A percentile compares a stretch with the other conserved stretches of the same genome.
Conservation (phyloP, 441 rosid species). For the Oxalis stricta region DNA sequence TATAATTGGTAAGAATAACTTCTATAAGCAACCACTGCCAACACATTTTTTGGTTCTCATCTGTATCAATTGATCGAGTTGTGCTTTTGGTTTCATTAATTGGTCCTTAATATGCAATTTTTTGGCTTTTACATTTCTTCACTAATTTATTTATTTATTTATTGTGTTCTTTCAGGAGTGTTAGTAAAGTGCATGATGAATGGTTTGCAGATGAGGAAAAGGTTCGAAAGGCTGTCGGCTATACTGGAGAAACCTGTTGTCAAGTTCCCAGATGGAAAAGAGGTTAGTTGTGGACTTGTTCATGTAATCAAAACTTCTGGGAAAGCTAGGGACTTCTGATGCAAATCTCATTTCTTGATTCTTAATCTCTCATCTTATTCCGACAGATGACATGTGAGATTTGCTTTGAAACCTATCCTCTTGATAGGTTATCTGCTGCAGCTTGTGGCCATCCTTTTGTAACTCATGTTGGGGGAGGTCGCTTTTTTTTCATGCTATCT, state of each 20-base stretch:
- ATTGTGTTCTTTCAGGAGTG: slow-evolving; percentile 34
- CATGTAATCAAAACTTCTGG: no score
- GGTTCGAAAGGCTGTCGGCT: slow-evolving; percentile 52
- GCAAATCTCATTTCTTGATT: slow-evolving; percentile 2
- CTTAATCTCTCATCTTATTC: slow-evolving; percentile 3
- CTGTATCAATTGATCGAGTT: no score
- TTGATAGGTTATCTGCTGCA: slow-evolving; percentile 30
- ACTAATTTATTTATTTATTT: no score
- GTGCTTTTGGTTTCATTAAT: background rate
- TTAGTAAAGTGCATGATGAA: slow-evolving; percentile 69
- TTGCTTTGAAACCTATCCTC: slow-evolving; percentile 42
- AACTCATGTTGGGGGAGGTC: slow-evolving; percentile 57
- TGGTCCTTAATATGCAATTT: background rate
- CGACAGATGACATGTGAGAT: slow-evolving; percentile 51
- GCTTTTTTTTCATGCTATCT: slow-evolving; percentile 10
- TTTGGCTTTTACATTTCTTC: no score
- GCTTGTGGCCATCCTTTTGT: slow-evolving; percentile 72
- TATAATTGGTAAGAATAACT: slow-evolving; percentile 53
- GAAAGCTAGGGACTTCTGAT: no score
- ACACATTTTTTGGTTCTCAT: no score
- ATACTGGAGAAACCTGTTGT: slow-evolving; percentile 37
- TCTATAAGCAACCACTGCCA: no score
- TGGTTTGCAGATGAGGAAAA: slow-evolving; percentile 68
- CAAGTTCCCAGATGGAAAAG: slow-evolving; percentile 23
- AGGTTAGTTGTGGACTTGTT: slow-evolving; percentile 21